phyloP scores from a whole-genome alignment of 345 rosid species.

The Pistacia integerrima region DNA sequence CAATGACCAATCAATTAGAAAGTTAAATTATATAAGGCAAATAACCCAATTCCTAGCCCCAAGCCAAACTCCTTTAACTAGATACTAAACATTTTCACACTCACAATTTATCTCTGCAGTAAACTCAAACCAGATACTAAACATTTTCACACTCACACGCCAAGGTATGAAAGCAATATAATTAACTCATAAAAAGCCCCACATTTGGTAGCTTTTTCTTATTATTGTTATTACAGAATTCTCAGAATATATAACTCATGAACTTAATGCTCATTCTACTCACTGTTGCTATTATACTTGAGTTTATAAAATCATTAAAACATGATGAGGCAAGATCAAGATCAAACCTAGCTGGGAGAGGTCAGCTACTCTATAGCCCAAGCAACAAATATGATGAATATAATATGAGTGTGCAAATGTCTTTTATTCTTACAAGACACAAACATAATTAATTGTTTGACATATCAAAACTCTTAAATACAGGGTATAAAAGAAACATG shows the following conservation, averaged over 20 bases:
- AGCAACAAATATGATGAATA: background rate
- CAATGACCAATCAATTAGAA: slow-evolving; percentile 3
- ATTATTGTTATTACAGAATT: background rate
- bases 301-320: background rate
- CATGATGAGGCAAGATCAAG: background rate
- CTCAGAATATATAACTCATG: background rate
- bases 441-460: background rate
- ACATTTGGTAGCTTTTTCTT: background rate
- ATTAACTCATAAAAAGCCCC: background rate
- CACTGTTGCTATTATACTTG: background rate
- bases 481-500: background rate
- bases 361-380: slow-evolving; percentile 15
- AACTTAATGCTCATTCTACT: background rate
- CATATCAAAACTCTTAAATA: background rate
- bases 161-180: background rate
- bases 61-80: background rate
- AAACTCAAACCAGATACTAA: background rate
- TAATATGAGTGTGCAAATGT: background rate
- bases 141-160: background rate
- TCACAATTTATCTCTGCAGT: background rate
- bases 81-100: too few species aligned
- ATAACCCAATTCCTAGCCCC: background rate
- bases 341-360: background rate
- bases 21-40: slow-evolving; percentile 5
- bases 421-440: slow-evolving; percentile 2